Evolutionary conservation across 768 basidiomycete genomes (phyloP).

Genomic region (Rhizopogon vesiculosus): DNA sequence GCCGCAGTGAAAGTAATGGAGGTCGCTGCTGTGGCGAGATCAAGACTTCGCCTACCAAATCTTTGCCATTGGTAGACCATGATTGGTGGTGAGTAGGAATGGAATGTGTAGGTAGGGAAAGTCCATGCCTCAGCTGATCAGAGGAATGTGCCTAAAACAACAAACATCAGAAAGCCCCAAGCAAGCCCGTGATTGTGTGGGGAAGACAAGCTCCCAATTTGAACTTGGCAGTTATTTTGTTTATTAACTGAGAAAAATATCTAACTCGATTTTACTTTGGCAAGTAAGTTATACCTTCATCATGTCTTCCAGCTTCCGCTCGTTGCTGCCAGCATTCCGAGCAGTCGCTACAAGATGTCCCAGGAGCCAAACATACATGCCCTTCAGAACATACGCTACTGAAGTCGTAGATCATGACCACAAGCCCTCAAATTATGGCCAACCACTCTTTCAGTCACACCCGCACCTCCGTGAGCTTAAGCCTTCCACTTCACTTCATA

Average conservation of each 20-base stretch:
- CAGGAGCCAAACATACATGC: not conserved
- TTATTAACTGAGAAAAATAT: not conserved
- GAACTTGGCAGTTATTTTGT: not conserved
- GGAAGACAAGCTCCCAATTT: not conserved
- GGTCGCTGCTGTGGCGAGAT: slow-evolving; percentile 59
- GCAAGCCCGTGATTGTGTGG: not conserved
- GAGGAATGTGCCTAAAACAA: not conserved
- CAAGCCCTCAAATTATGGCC: slow-evolving; percentile 79
- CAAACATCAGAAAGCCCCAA: not conserved
- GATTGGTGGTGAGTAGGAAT: slow-evolving; percentile 1
- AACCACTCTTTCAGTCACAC: slow-evolving; percentile 74
- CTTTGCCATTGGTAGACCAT: slow-evolving; percentile 36
- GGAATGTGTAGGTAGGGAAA: slow-evolving; percentile 9
- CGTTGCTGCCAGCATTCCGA: slow-evolving; percentile 6
- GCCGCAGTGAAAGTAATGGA: slow-evolving; percentile 64
- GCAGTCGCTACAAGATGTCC: not conserved
- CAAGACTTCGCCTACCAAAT: slow-evolving; percentile 53
- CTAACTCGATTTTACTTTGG: not conserved
- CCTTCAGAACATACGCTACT: slow-evolving; percentile 29
- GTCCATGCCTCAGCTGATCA: slow-evolving; percentile 14
- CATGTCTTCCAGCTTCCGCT: slow-evolving; percentile 19
- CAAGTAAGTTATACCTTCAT: not conserved
- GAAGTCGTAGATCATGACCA: slow-evolving; percentile 19
- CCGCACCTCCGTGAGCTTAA: slow-evolving; percentile 65
- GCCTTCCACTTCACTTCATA: not conserved